Percentiles rank a stretch among this genome's conserved stretches.
These are phyloP conservation scores for Cercospora citrullina DNA, from an alignment of 2,329 filamentous ascomycete genomes.

Conservation along the genomic window DNA sequence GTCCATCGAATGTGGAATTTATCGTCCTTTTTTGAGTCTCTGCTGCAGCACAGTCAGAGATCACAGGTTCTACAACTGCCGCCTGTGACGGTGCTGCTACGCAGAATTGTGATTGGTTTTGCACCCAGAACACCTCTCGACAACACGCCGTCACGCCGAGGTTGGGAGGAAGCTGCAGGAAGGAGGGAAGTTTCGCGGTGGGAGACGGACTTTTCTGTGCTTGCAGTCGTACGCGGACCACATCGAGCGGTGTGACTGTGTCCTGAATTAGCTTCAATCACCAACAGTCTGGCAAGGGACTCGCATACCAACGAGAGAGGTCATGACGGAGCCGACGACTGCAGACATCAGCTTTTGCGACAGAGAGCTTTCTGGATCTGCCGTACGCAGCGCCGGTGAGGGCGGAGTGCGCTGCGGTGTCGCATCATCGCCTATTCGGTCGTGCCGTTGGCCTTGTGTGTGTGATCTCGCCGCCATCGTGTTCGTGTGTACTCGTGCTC, in stretches of 20 bases:
- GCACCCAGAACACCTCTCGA: slow-evolving; percentile 94
- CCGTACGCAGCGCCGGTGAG: slow-evolving; percentile 23
- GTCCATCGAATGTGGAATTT: slow-evolving; percentile 85
- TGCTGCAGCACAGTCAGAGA: slow-evolving; percentile 78
- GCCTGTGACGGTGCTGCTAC: slow-evolving; percentile 56
- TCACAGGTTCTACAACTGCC: slow-evolving; percentile 21
- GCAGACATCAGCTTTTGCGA: slow-evolving; percentile 94
- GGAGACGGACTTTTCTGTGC: slow-evolving; percentile 67
- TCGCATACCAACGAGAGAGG: slow-evolving; percentile 76
- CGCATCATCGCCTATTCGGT: slow-evolving; percentile 37
- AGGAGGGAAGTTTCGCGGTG: slow-evolving; percentile 53
- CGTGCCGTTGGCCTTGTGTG: slow-evolving; percentile 42
- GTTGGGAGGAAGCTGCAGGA: slow-evolving; percentile 74
- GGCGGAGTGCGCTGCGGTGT: slow-evolving; percentile 9
- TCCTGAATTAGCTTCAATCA: background rate
- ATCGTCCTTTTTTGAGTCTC: slow-evolving; percentile 81
- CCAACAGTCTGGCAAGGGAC: background rate
- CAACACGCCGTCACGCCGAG: slow-evolving; percentile 94
- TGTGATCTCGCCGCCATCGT: slow-evolving; percentile 16
- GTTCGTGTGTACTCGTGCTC: background rate
- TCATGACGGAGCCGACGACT: slow-evolving; percentile 84
- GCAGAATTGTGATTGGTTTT: slow-evolving; percentile 78
- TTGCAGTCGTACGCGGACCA: slow-evolving; percentile 91
- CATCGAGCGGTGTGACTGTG: slow-evolving; percentile 91
- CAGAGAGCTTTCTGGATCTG: slow-evolving; percentile 67